Conservation (phyloP, 495 filamentous ascomycete genomes). For the Parachaetomium inaequale region DNA sequence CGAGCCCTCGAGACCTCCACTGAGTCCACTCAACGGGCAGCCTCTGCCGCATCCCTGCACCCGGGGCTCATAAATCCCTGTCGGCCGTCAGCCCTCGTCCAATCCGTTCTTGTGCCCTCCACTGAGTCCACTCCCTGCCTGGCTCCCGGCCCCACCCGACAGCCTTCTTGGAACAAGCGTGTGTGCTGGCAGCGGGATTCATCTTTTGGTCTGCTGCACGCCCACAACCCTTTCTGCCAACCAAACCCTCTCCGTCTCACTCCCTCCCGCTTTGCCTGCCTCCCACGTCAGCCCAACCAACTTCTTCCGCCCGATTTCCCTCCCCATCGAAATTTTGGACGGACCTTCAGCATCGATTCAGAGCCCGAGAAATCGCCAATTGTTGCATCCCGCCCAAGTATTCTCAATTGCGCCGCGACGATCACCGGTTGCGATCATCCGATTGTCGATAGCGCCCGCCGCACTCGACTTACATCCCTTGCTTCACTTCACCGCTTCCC, state of each 20-base stretch:
- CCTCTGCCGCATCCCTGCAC: conserved; percentile 25
- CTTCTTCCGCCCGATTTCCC: conserved; percentile 9
- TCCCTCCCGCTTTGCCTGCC: conserved; percentile 7
- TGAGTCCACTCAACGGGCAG: conserved; percentile 8
- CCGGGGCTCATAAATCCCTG: conserved; percentile 29
- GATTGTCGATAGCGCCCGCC: conserved; percentile 10
- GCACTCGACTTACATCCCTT: conserved; percentile 14
- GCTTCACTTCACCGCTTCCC: conserved; percentile 24
- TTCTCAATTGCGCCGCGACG: conserved; percentile 3
- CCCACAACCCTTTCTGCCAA: conserved; percentile 16
- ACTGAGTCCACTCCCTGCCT: conserved; percentile 27
- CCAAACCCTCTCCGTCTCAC: conserved; percentile 19
- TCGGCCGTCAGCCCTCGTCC: conserved; percentile 27
- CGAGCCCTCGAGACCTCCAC: conserved; percentile 2
- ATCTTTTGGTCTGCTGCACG: conserved; percentile 21
- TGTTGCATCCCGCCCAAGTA: conserved; percentile 7
- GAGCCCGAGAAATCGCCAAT: background rate
- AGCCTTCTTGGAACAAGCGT: conserved; percentile 32
- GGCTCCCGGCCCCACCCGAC: conserved; percentile 24
- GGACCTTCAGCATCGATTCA: background rate
- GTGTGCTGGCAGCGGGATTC: conserved; percentile 32
- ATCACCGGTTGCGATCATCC: conserved; percentile 3
- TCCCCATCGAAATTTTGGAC: background rate
- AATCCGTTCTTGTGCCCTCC: conserved; percentile 25
- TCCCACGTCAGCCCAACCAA: conserved; percentile 8